Evolutionary conservation across 2,329 filamentous ascomycete species (phyloP).

Genomic region (Coniochaeta ligniaria): DNA sequence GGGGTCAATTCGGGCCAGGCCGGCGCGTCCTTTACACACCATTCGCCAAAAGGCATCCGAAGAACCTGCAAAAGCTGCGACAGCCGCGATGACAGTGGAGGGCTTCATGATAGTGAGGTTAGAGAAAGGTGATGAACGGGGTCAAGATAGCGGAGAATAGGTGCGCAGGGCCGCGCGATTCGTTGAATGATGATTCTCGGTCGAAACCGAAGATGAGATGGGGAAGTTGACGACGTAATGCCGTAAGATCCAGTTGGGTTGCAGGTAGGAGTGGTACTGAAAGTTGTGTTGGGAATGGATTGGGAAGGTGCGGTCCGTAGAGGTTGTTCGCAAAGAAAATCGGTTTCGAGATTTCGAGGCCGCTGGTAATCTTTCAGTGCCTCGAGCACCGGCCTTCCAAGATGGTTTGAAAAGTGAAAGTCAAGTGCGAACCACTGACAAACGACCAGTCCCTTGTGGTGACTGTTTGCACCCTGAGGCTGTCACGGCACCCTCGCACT

Average conservation of each 20-base stretch:
- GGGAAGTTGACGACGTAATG: neutral
- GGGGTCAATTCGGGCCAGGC: constrained; percentile 69
- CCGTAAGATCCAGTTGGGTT: neutral
- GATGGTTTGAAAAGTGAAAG: neutral
- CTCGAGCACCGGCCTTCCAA: neutral
- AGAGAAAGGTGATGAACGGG: neutral
- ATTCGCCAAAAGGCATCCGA: constrained; percentile 76
- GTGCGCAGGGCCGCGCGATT: neutral
- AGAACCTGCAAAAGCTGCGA: constrained; percentile 9
- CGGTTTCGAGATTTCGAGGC: neutral
- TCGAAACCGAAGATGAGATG: neutral
- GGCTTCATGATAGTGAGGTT: neutral
- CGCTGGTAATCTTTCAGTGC: neutral
- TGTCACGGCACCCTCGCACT: neutral
- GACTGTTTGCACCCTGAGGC: neutral
- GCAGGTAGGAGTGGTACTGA: no score
- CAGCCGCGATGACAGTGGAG: neutral
- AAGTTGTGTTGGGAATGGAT: neutral
- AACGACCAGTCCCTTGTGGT: neutral
- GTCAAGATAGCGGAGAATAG: neutral
- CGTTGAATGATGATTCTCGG: neutral
- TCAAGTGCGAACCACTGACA: neutral
- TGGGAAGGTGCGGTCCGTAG: neutral
- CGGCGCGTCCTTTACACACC: constrained; percentile 67
- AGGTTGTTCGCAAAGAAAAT: neutral